Conservation (phyloP, 2,329 filamentous ascomycete species). For the Diaporthe vaccinii region DNA sequence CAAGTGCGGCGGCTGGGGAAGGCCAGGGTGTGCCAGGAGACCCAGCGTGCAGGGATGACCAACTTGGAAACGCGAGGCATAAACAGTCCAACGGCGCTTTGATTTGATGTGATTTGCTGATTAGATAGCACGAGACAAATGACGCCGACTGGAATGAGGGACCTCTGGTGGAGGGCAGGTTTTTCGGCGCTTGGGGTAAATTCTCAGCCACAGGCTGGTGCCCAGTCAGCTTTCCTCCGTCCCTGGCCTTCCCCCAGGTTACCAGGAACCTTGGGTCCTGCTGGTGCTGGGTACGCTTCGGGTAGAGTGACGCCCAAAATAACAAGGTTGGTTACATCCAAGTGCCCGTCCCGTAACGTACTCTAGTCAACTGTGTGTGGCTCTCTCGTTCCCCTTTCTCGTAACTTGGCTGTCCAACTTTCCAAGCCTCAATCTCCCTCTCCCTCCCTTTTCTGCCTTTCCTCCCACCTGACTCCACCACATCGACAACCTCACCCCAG, state of each 20-base stretch:
- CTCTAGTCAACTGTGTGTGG: background rate
- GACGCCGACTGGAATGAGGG: slow-evolving; percentile 29
- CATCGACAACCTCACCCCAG: slow-evolving; percentile 17
- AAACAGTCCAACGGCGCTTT: slow-evolving; percentile 30
- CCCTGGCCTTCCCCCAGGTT: background rate
- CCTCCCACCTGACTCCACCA: slow-evolving; percentile 12
- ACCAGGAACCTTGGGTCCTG: background rate
- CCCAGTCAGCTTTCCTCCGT: slow-evolving; percentile 13
- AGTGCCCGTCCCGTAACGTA: slow-evolving; percentile 7
- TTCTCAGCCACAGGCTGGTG: slow-evolving; percentile 8
- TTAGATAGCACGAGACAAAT: slow-evolving; percentile 23
- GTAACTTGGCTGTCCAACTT: slow-evolving; percentile 6
- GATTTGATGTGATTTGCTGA: slow-evolving; percentile 22
- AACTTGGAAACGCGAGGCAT: slow-evolving; percentile 16
- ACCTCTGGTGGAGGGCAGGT: slow-evolving; percentile 17
- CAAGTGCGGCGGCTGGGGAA: slow-evolving; percentile 1
- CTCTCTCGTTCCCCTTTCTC: slow-evolving; percentile 18
- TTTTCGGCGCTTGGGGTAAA: slow-evolving; percentile 15
- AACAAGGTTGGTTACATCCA: slow-evolving; percentile 29
- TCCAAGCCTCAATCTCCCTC: slow-evolving; percentile 16
- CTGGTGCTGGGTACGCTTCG: background rate
- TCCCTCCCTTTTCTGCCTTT: background rate
- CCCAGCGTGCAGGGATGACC: slow-evolving; percentile 8
- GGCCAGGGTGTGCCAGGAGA: background rate
- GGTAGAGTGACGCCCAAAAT: slow-evolving; percentile 29